Base-by-base conservation (phyloP, 331 rosid genomes). In the Rosa hybrid region DNA sequence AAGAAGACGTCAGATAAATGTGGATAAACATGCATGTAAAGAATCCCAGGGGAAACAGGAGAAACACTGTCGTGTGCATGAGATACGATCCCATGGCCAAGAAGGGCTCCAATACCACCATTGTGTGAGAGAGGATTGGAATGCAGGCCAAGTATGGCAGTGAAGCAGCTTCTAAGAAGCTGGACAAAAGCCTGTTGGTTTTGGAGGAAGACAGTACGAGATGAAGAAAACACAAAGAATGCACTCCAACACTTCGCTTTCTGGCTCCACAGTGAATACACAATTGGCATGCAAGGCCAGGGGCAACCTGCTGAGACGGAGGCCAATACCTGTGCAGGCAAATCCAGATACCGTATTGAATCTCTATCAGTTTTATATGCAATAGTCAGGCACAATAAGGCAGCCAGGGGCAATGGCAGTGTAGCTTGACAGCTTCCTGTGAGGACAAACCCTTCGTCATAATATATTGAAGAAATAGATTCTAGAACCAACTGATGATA, bases 261-360 rank as follows among this genome's bases (percentile, higher is more conserved):
- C 81, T 85, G 96, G 57, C 92, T 86, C 96, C 96, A 91, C 62
- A 91, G 84, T 78, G 96, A 91, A 85, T 90, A 92, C 76, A 91
- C 91, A 48, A 91, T 88, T 72, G 93, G 90, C 93, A 86, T 89
- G 86, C 92, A 89, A 78, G 96, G 96, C 92, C 93, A 89, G 4
- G 92, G 92, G 86, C 86, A 89, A 71, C 90, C 88, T 38, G 90
- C 91, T 56, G 96, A 91, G 64, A 91, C 79, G 76, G 84, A 81
- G 82, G 89, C 93, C 83, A 91, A 81, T 18, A 89, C 89, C 62
- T 81, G 92, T 73, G 85, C 86, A 68, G 86, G 90, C 84, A 91
- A 86, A 78, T 80, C 80, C 42, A 91, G 96, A 80, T 86, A 85
- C 49, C 88, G 84, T 75, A 86, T 87, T 1, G 89, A 83, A 71